Evolutionary conservation across 306 rosid species (phyloP).

Genomic region (Casuarina equisetifolia): DNA sequence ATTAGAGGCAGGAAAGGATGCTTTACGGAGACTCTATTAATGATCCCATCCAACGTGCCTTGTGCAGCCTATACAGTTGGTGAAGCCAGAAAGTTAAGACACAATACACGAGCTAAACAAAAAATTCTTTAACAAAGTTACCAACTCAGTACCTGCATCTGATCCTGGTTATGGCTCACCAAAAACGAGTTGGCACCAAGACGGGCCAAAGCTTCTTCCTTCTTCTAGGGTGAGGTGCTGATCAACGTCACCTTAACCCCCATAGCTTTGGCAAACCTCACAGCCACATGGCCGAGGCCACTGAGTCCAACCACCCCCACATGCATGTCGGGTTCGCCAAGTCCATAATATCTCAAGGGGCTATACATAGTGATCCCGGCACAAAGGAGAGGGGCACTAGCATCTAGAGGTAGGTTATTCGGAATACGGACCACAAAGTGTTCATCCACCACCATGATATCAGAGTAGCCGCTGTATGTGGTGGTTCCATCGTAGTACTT

Average conservation of each 20-base stretch:
- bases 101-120: neutral
- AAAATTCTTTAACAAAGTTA: neutral
- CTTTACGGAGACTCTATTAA: constrained; percentile 15
- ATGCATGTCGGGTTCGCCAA: constrained; percentile 28
- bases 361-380: constrained; percentile 32
- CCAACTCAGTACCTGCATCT: constrained; percentile 4
- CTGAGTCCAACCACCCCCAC: constrained; percentile 34
- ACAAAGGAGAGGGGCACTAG: constrained; percentile 23
- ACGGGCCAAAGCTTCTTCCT: constrained; percentile 1
- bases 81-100: neutral
- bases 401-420: constrained; percentile 17
- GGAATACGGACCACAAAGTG: constrained; percentile 29
- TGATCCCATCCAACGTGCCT: constrained; percentile 18
- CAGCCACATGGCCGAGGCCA: constrained; percentile 30
- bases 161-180: constrained; percentile 10
- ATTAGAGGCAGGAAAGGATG: constrained; percentile 9
- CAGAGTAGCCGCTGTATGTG: constrained; percentile 29
- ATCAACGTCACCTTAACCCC: constrained; percentile 31
- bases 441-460: constrained; percentile 27
- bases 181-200: constrained; percentile 25
- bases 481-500: constrained; percentile 19
- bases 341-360: constrained; percentile 27
- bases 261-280: constrained; percentile 32
- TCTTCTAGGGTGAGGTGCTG: constrained; percentile 22
- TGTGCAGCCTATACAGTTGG: neutral